phyloP scores from a whole-genome alignment of 2,329 filamentous ascomycete species.

The Intubia oerlemansii region DNA sequence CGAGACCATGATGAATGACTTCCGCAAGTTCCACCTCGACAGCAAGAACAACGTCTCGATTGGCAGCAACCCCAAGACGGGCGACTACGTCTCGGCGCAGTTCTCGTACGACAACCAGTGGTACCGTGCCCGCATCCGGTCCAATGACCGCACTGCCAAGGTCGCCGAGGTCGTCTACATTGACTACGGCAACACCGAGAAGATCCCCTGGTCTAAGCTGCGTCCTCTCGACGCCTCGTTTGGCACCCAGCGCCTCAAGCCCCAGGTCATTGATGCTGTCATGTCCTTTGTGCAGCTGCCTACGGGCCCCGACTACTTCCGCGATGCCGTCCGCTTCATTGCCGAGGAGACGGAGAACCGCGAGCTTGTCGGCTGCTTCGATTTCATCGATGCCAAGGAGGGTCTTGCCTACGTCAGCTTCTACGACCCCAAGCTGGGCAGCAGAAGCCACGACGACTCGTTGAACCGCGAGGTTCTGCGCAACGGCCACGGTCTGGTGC shows the following conservation, averaged over 20 bases:
- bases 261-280: constrained; percentile 71
- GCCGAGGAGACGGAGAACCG: constrained; percentile 52
- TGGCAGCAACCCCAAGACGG: constrained; percentile 61
- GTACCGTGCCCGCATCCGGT: constrained; percentile 81
- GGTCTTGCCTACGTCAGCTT: constrained; percentile 71
- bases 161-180: constrained; percentile 82
- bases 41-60: constrained; percentile 59
- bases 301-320: constrained; percentile 53
- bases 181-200: constrained; percentile 91
- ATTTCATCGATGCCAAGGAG: constrained; percentile 60
- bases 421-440: constrained; percentile 50
- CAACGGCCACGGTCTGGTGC: constrained; percentile 77
- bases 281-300: constrained; percentile 84
- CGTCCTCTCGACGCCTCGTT: constrained; percentile 67
- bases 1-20: constrained; percentile 73
- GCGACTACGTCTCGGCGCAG: constrained; percentile 76
- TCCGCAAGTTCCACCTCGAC: constrained; percentile 78
- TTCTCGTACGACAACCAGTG: constrained; percentile 80
- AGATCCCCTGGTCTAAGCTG: constrained; percentile 63
- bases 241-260: constrained; percentile 56
- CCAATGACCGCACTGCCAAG: constrained; percentile 81
- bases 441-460: constrained; percentile 46
- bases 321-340: constrained; percentile 58
- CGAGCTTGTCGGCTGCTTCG: constrained; percentile 75
- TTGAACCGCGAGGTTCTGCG: constrained; percentile 75